Percentiles rank a stretch among this genome's conserved stretches.
These are phyloP conservation scores for Annona squamosa DNA, from an alignment of 164 flowering plant genomes.

Conservation along the genomic window DNA sequence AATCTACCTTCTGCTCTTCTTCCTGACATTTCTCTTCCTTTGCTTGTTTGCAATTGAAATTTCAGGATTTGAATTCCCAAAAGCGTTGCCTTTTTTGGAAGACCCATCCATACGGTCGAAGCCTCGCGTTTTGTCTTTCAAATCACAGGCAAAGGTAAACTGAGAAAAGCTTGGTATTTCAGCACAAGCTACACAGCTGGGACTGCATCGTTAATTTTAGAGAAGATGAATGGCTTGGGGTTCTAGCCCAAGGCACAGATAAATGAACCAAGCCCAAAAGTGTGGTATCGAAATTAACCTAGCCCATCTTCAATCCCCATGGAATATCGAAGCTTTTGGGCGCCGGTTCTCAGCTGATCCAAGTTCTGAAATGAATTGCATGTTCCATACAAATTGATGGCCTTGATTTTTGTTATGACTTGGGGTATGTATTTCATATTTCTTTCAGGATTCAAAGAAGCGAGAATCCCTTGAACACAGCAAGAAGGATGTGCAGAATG, in stretches of 20 bases:
- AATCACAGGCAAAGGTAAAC: slow-evolving; percentile 3
- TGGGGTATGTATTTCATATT: background rate
- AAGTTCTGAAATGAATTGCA: background rate
- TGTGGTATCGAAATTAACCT: background rate
- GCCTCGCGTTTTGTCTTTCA: slow-evolving; percentile 3
- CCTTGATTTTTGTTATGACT: background rate
- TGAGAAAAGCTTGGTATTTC: too few species aligned
- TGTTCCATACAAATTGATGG: background rate
- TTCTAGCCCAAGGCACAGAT: background rate
- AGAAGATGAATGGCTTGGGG: too few species aligned
- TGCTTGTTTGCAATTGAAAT: too few species aligned
- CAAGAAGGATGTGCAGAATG: slow-evolving; percentile 1
- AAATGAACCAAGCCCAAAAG: background rate
- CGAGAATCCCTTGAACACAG: background rate
- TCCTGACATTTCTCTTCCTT: too few species aligned
- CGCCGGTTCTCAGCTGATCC: background rate
- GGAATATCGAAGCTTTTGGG: background rate
- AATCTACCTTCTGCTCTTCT: too few species aligned
- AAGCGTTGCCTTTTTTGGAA: background rate
- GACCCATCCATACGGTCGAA: slow-evolving; percentile 4
- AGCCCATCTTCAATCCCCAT: background rate
- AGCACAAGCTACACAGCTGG: too few species aligned
- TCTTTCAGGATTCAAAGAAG: background rate
- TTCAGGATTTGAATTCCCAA: slow-evolving; percentile 1
- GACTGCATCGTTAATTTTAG: too few species aligned